Evolutionary conservation across 345 rosid genomes (phyloP), one percentile per base, ranked within the genome.

Genomic region (Eucalyptus curtisii): DNA sequence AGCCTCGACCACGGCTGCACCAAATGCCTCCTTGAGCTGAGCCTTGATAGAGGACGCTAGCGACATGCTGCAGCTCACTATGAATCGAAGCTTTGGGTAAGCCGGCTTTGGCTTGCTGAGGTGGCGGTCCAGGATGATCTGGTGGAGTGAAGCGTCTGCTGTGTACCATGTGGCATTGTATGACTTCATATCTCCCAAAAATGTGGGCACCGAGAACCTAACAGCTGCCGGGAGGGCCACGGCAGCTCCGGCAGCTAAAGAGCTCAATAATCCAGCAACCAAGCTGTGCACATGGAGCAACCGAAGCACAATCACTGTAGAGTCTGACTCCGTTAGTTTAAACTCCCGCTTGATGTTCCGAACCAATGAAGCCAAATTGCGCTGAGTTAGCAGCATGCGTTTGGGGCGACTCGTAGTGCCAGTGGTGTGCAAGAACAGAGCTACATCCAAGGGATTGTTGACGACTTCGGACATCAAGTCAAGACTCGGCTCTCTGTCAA

Each of bases 51-150:
- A 89, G 64, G 98, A 96, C 22, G 22, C 55, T 2, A 50, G 55
- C 7, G 98, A 95, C 14, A 97, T 96, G 84, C 98, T 97, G 90
- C 97, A 97, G 91, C 98, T 97, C 90, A 97, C 88, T 20, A 97
- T 95, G 87, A 96, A 96, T 86, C 99, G 92, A 79, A 96, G 97
- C 85, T 92, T 92, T 14, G 97, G 98, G 87, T 96, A 96, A 31
- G 42, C 89, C 10, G 91, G 80, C 90, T 96, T 95, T 15, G 97
- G 97, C 10, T 91, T 92, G 89, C 88, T 90, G 3, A 90, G 50
- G 87, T 96, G 97, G 87, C 96, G 98, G 86, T 96, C 97, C 12
- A 95, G 92, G 76, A 97, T 92, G 90, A 96, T 97, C 92, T 97
- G 99, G 88, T 97, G 99, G 90, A 97, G 93, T 8, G 97, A 95